Conservation (phyloP, 2,329 filamentous ascomycete species). For the Phyllosticta paracitricarpa region DNA sequence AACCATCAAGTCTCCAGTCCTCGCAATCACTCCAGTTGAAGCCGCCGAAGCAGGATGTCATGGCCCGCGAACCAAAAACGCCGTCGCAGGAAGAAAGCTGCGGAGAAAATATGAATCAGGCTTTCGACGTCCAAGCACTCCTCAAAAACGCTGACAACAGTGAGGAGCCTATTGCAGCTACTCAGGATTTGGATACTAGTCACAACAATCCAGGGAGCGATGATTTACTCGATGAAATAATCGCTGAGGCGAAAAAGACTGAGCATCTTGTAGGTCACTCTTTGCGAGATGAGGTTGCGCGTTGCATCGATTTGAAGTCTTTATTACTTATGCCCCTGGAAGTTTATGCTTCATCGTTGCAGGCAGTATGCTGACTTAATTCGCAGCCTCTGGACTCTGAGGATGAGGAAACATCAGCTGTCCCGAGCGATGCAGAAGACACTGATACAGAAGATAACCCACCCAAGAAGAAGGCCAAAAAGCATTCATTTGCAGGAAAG, state of each 20-base stretch:
- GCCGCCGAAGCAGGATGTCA: constrained; percentile 31
- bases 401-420: constrained; percentile 21
- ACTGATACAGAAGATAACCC: constrained; percentile 19
- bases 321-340: not conserved
- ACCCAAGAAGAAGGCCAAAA: constrained; percentile 15
- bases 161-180: too few relatives aligned
- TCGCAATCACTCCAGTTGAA: constrained; percentile 43
- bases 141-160: not conserved
- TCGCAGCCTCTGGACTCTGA: constrained; percentile 29
- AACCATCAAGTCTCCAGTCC: not conserved
- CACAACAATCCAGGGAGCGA: not conserved
- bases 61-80: constrained; percentile 29
- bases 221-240: constrained; percentile 1
- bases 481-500: constrained; percentile 8
- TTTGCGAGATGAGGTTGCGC: not conserved
- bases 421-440: constrained; percentile 18
- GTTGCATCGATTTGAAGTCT: not conserved
- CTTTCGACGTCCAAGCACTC: not conserved
- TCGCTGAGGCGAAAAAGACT: not conserved
- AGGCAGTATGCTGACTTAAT: not conserved
- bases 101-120: constrained; percentile 4
- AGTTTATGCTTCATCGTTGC: not conserved
- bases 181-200: not conserved
- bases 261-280: constrained; percentile 2
- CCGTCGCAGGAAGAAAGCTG: constrained; percentile 27